Percentiles rank a stretch among this genome's conserved stretches.
Conservation (phyloP, 306 rosid species). For the Casuarina glauca region DNA sequence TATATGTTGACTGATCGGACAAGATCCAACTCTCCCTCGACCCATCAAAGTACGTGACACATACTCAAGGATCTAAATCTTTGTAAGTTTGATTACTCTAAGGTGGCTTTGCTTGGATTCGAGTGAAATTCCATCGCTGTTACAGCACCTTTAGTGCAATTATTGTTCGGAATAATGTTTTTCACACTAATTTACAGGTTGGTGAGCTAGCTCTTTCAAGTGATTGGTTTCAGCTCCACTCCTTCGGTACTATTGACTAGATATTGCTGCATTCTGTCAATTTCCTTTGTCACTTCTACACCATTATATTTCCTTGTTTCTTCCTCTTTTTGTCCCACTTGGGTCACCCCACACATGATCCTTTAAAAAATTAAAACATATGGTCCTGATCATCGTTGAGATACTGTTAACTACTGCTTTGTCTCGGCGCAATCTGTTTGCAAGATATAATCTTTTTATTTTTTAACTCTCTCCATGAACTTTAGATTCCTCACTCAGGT, state of each 20-base stretch:
- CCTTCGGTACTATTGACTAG: background rate
- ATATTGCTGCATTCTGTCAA: background rate
- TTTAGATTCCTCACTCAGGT: no score
- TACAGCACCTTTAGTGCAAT: slow-evolving; percentile 6
- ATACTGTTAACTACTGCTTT: no score
- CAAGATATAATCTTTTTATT: no score
- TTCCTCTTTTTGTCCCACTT: no score
- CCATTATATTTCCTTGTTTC: no score
- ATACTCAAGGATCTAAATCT: slow-evolving; percentile 2
- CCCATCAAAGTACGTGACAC: background rate
- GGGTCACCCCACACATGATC: background rate
- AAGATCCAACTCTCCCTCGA: background rate
- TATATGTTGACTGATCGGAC: background rate
- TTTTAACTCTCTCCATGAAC: no score
- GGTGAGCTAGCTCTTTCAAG: background rate
- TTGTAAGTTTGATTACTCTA: background rate
- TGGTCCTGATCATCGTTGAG: no score
- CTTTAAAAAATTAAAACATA: no score
- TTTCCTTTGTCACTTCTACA: background rate
- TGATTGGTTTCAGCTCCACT: background rate
- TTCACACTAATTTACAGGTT: background rate
- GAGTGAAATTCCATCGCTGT: slow-evolving; percentile 12
- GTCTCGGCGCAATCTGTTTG: no score
- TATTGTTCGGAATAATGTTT: slow-evolving; percentile 3
- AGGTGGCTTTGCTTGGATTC: slow-evolving; percentile 20